These are phyloP conservation scores for Boletus insuetus DNA, from an alignment of 768 basidiomycete species.

Conservation along the genomic window DNA sequence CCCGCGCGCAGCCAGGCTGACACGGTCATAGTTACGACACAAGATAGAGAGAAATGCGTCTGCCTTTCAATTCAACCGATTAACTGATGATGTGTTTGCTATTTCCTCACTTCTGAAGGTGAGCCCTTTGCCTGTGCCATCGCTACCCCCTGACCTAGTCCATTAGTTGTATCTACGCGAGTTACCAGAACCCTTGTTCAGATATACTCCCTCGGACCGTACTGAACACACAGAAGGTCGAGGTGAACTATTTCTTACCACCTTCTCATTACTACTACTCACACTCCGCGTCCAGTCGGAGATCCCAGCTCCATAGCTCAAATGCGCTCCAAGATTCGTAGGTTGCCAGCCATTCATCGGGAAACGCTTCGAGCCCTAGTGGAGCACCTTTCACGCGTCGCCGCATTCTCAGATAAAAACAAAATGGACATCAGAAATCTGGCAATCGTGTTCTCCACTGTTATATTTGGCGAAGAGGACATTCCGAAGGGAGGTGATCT, in stretches of 20 bases:
- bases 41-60: slow-evolving; percentile 84
- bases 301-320: slow-evolving; percentile 67
- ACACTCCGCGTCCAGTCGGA: slow-evolving; percentile 46
- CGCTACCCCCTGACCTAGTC: background rate
- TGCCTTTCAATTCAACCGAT: slow-evolving; percentile 67
- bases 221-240: slow-evolving; percentile 75
- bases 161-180: slow-evolving; percentile 75
- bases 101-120: slow-evolving; percentile 87
- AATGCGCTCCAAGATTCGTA: slow-evolving; percentile 83
- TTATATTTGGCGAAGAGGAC: slow-evolving; percentile 92
- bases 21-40: slow-evolving; percentile 62
- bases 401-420: slow-evolving; percentile 64
- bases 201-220: slow-evolving; percentile 74
- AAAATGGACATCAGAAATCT: slow-evolving; percentile 95
- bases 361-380: slow-evolving; percentile 76
- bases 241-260: slow-evolving; percentile 41
- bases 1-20: background rate
- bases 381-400: slow-evolving; percentile 79
- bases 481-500: slow-evolving; percentile 76
- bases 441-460: slow-evolving; percentile 85
- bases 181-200: slow-evolving; percentile 88
- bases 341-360: slow-evolving; percentile 81
- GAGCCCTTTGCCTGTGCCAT: background rate
- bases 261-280: background rate
- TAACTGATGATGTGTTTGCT: slow-evolving; percentile 75